Evolutionary conservation across 352 stramenopile genomes (phyloP).

Genomic region (Globisporangium spiculum): DNA sequence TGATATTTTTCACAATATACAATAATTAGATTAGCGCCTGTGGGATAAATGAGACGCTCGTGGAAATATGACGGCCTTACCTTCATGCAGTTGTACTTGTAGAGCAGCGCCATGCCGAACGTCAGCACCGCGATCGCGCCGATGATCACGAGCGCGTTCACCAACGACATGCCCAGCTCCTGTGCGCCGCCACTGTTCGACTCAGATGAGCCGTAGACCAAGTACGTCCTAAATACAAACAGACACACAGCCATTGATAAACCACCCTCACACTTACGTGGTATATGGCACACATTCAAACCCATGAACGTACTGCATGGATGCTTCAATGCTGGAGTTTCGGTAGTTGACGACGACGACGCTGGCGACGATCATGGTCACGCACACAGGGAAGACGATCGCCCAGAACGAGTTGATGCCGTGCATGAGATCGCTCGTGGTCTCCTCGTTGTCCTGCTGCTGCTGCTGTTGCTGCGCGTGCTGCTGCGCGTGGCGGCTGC

Average conservation of each 20-base stretch:
- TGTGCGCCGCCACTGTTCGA: conserved; percentile 28
- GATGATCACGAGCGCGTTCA: conserved; percentile 90
- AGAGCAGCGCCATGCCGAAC: conserved; percentile 88
- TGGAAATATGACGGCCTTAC: conserved; percentile 11
- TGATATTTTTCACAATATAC: conserved; percentile 17
- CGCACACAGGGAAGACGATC: conserved; percentile 75
- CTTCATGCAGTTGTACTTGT: conserved; percentile 89
- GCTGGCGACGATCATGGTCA: conserved; percentile 82
- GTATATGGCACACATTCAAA: neutral
- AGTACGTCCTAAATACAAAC: conserved; percentile 45
- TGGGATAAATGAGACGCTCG: neutral
- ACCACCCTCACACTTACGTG: neutral
- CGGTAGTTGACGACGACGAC: conserved; percentile 85
- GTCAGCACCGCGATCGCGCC: conserved; percentile 78
- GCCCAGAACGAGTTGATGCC: conserved; percentile 88
- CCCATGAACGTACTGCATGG: conserved; percentile 60
- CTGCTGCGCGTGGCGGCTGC: conserved; percentile 15
- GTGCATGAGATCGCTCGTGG: conserved; percentile 78
- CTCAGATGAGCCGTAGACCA: conserved; percentile 73
- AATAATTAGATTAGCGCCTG: neutral
- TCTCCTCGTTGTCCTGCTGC: conserved; percentile 26
- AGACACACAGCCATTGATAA: conserved; percentile 1
- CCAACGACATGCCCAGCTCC: conserved; percentile 62
- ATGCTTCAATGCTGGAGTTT: conserved; percentile 67
- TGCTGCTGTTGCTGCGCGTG: conserved; percentile 16